These are phyloP conservation scores for Hibiscus syriacus DNA, from an alignment of 345 rosid species.

Conservation along the genomic window DNA sequence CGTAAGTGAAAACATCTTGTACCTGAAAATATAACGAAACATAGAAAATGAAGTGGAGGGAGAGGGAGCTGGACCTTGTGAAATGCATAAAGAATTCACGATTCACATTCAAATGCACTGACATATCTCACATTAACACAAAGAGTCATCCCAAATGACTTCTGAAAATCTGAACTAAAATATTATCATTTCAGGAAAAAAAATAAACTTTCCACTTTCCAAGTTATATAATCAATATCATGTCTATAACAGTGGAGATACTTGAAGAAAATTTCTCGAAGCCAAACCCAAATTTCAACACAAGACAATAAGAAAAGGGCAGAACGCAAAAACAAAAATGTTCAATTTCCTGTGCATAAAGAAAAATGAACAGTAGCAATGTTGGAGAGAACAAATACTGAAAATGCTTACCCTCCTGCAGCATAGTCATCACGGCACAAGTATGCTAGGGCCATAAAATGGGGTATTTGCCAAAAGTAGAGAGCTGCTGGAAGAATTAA, in stretches of 20 bases:
- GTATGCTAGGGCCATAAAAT: constrained; percentile 94
- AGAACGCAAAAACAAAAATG: not conserved
- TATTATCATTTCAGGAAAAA: not conserved
- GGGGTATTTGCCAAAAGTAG: constrained; percentile 98
- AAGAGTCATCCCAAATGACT: not conserved
- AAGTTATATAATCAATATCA: not conserved
- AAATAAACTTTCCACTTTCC: not conserved
- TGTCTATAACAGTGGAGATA: not conserved
- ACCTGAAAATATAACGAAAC: not conserved
- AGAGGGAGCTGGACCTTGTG: not conserved
- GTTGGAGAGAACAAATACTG: not conserved
- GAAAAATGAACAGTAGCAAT: too few species aligned
- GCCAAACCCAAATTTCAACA: not conserved
- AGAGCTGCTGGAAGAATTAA: constrained; percentile 90
- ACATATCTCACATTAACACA: not conserved
- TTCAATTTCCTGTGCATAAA: too few species aligned
- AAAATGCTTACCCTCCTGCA: constrained; percentile 67
- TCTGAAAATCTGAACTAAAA: not conserved
- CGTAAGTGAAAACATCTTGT: constrained; percentile 44
- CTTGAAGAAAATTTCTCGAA: not conserved
- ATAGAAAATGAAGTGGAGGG: not conserved
- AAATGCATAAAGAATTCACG: not conserved
- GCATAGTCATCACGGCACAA: constrained; percentile 86
- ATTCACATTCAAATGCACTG: not conserved
- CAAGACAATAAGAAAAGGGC: not conserved